Conservation (phyloP, 2,329 filamentous ascomycete species). For the Microsporum ferrugineum region DNA sequence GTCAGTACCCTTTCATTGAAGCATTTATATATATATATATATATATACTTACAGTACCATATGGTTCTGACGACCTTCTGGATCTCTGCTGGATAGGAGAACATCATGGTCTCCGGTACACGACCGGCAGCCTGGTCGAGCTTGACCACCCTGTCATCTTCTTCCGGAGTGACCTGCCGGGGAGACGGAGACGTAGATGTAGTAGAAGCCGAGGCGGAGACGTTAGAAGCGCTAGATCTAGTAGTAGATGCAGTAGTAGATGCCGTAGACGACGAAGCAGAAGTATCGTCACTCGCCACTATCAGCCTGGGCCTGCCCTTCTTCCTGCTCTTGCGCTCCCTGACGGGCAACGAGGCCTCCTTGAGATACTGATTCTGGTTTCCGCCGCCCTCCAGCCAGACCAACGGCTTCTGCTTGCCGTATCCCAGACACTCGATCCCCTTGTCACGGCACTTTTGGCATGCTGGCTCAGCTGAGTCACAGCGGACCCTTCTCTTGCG, state of each 20-base stretch:
- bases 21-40: background rate
- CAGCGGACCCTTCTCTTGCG: conserved; percentile 15
- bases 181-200: no score
- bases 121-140: background rate
- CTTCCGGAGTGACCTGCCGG: no score
- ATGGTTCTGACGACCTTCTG: conserved; percentile 12
- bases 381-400: conserved; percentile 34
- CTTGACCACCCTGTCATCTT: no score
- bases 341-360: background rate
- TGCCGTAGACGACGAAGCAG: background rate
- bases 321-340: conserved; percentile 8
- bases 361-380: conserved; percentile 10
- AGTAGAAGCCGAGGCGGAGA: no score
- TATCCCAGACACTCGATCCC: conserved; percentile 15
- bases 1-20: no score
- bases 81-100: conserved; percentile 10
- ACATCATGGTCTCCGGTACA: background rate
- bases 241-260: no score
- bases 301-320: conserved; percentile 13
- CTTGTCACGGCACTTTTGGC: conserved; percentile 13
- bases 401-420: conserved; percentile 35
- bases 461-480: conserved; percentile 12
- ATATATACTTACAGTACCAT: conserved; percentile 13
- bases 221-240: no score
- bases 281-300: conserved; percentile 6